Evolutionary conservation across 768 basidiomycete genomes (phyloP).

Genomic region (Suillus luteus): DNA sequence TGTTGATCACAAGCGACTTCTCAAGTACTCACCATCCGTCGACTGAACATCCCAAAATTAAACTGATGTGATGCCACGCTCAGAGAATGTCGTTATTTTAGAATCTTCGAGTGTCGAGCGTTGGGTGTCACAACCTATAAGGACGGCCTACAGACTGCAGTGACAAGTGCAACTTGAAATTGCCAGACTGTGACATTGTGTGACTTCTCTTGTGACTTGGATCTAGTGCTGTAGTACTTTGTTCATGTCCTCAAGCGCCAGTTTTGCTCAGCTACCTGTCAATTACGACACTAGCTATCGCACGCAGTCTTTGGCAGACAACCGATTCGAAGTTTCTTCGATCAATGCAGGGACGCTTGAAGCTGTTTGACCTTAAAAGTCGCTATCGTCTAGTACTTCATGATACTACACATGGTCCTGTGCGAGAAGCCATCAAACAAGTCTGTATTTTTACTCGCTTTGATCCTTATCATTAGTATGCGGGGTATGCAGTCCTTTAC

Average conservation of each 20-base stretch:
- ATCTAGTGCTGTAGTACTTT: not conserved
- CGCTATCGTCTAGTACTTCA: not conserved
- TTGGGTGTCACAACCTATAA: not conserved
- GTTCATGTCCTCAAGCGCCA: not conserved
- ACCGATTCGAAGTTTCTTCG: no score
- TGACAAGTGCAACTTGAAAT: not conserved
- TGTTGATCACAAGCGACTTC: not conserved
- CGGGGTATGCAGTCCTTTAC: not conserved
- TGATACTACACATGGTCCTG: not conserved
- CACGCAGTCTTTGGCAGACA: not conserved
- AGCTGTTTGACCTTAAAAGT: not conserved
- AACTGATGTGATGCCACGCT: not conserved
- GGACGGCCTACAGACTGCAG: not conserved
- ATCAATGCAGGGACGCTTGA: not conserved
- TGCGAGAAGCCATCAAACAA: not conserved
- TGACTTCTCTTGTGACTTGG: not conserved
- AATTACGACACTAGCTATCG: not conserved
- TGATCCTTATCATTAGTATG: not conserved
- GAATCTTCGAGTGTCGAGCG: not conserved
- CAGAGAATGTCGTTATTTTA: not conserved
- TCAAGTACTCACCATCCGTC: constrained; percentile 3
- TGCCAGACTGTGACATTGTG: not conserved
- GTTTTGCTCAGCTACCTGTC: not conserved
- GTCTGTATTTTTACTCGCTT: not conserved
- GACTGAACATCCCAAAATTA: constrained; percentile 7